Percentiles rank a stretch among this genome's conserved stretches.
Conservation (phyloP, 495 filamentous ascomycete species). For the Parathielavia hyrcaniae region DNA sequence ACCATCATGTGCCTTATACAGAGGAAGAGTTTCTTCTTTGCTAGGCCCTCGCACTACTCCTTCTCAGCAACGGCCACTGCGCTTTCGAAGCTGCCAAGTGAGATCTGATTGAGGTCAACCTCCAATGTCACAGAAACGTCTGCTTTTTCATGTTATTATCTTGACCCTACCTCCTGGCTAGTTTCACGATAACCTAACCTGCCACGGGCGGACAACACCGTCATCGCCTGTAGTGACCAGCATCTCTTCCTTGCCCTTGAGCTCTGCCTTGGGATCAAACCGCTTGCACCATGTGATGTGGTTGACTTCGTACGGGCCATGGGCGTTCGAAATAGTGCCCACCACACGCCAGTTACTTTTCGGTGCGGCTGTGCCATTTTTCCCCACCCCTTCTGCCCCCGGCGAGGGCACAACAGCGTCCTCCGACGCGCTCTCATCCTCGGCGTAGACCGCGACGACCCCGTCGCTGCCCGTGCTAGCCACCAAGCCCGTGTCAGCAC, state of each 20-base stretch:
- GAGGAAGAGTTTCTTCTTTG: too few relatives aligned
- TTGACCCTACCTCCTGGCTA: background rate
- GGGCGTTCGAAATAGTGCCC: constrained; percentile 59
- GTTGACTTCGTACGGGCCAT: constrained; percentile 91
- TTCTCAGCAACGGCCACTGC: too few relatives aligned
- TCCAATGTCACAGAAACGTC: too few relatives aligned
- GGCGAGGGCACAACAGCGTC: constrained; percentile 32
- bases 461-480: constrained; percentile 85
- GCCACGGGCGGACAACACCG: constrained; percentile 68
- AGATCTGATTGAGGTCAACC: too few relatives aligned
- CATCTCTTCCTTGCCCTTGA: constrained; percentile 58
- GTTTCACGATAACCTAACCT: constrained; percentile 27
- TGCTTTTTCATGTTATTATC: too few relatives aligned
- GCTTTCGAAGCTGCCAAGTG: background rate
- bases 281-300: constrained; percentile 73
- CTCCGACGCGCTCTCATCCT: constrained; percentile 42
- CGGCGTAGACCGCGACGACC: constrained; percentile 69
- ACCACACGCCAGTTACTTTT: constrained; percentile 62
- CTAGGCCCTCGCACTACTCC: too few relatives aligned
- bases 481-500: constrained; percentile 61
- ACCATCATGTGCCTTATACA: too few relatives aligned
- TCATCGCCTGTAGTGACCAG: constrained; percentile 77
- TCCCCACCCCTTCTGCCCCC: background rate
- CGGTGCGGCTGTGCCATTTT: constrained; percentile 8
- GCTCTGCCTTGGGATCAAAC: constrained; percentile 48